Evolutionary conservation across 176 grass and related monocot species (phyloP).

Genomic region (Chrysopogon serrulatus): DNA sequence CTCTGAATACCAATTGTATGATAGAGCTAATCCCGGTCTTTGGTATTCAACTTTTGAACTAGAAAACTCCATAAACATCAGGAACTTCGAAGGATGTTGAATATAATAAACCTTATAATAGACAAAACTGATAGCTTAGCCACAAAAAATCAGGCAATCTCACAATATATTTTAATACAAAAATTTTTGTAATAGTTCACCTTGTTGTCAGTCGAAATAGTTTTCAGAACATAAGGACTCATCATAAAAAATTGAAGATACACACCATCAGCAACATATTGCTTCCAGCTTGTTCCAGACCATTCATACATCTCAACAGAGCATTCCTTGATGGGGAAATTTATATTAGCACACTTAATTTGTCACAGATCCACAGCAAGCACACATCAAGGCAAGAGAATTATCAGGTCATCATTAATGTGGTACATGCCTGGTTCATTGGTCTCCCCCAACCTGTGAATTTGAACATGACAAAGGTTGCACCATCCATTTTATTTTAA

Average conservation of each 20-base stretch:
- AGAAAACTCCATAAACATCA: slow-evolving; percentile 99
- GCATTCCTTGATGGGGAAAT: slow-evolving; percentile 68
- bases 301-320: slow-evolving; percentile 98
- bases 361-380: not conserved
- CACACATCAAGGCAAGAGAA: slow-evolving; percentile 14
- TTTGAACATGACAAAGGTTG: slow-evolving; percentile 4
- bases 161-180: slow-evolving; percentile 8
- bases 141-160: slow-evolving; percentile 26
- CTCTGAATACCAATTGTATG: slow-evolving; percentile 51
- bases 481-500: not conserved
- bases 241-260: slow-evolving; percentile 99
- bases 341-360: slow-evolving; percentile 26
- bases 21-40: slow-evolving; percentile 86
- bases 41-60: slow-evolving; percentile 97
- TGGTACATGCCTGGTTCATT: slow-evolving; percentile 90
- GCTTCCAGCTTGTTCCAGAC: slow-evolving; percentile 96
- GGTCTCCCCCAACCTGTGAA: slow-evolving; percentile 73
- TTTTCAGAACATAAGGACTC: slow-evolving; percentile 97
- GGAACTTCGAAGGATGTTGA: slow-evolving; percentile 94
- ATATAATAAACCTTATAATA: slow-evolving; percentile 68
- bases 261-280: slow-evolving; percentile 93
- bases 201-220: slow-evolving; percentile 67
- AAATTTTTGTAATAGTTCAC: slow-evolving; percentile 19
- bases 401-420: slow-evolving; percentile 99
- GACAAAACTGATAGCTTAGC: slow-evolving; percentile 16